Conservation (phyloP, 108 stramenopile genomes). For the Cyclotella distinguenda region DNA sequence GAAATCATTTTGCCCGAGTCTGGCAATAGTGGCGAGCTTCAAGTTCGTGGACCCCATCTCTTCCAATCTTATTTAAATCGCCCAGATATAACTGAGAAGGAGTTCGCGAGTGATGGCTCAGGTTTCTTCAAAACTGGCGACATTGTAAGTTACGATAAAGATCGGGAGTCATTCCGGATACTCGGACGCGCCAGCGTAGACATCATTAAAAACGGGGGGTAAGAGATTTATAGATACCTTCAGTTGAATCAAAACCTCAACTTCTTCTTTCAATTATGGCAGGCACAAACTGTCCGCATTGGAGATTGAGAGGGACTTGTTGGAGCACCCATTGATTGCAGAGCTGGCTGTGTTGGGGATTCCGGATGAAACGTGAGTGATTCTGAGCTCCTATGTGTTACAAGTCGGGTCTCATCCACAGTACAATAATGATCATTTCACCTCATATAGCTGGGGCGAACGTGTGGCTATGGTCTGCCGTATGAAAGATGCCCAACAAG, state of each 20-base stretch:
- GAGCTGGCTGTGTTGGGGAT: constrained; percentile 43
- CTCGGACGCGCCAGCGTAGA: constrained; percentile 53
- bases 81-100: constrained; percentile 48
- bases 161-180: constrained; percentile 42
- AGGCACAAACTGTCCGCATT: constrained; percentile 51
- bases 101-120: constrained; percentile 34
- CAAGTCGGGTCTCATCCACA: no score
- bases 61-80: constrained; percentile 50
- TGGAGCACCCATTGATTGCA: constrained; percentile 43
- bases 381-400: no score
- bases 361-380: constrained; percentile 28
- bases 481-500: constrained; percentile 10
- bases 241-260: neutral
- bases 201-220: constrained; percentile 51
- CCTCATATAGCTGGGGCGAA: no score
- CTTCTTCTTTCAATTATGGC: neutral
- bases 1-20: constrained; percentile 6
- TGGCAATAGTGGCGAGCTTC: constrained; percentile 34
- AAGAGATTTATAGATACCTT: neutral
- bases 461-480: constrained; percentile 24
- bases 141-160: constrained; percentile 37
- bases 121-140: constrained; percentile 56
- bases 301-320: constrained; percentile 47
- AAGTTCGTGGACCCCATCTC: constrained; percentile 46
- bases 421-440: no score